phyloP scores from a whole-genome alignment of 768 basidiomycete genomes.

The Collybiopsis confluens region DNA sequence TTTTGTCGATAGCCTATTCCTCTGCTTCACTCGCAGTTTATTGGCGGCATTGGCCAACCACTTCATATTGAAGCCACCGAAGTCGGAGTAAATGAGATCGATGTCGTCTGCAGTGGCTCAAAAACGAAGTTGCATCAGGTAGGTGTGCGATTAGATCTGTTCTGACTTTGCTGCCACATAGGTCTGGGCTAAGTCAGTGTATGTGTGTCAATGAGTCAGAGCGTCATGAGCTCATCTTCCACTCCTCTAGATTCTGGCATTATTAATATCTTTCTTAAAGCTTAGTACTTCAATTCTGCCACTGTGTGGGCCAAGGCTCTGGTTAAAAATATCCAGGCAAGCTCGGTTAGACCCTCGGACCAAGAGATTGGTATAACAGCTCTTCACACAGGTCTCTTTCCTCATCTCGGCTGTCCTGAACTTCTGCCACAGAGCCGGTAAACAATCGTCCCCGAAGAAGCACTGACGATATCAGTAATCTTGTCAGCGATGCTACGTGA shows the following conservation, averaged over 20 bases:
- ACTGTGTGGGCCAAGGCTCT: conserved; percentile 37
- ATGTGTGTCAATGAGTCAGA: too few relatives aligned
- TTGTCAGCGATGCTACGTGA: conserved; percentile 22
- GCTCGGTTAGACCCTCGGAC: too few relatives aligned
- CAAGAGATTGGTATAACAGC: too few relatives aligned
- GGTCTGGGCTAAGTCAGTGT: conserved; percentile 29
- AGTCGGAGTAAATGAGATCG: conserved; percentile 42
- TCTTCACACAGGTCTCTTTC: conserved; percentile 23
- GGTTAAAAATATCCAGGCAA: conserved; percentile 36
- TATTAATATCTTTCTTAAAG: conserved; percentile 30
- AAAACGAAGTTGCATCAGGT: conserved; percentile 42
- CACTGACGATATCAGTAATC: conserved; percentile 25
- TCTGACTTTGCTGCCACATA: conserved; percentile 10
- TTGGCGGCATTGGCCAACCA: conserved; percentile 48
- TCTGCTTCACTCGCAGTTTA: conserved; percentile 24
- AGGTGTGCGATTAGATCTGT: conserved; percentile 12
- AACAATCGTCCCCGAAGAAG: conserved; percentile 19
- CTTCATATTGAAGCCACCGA: conserved; percentile 42
- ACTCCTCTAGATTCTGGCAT: conserved; percentile 34
- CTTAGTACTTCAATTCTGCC: conserved; percentile 30
- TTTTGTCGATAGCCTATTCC: not conserved
- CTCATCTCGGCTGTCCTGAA: conserved; percentile 35
- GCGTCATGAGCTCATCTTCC: not conserved
- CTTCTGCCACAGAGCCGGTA: conserved; percentile 28
- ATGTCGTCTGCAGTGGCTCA: conserved; percentile 32